phyloP scores from a whole-genome alignment of 1,139 yeast genomes.

The Candida freyschussii region DNA sequence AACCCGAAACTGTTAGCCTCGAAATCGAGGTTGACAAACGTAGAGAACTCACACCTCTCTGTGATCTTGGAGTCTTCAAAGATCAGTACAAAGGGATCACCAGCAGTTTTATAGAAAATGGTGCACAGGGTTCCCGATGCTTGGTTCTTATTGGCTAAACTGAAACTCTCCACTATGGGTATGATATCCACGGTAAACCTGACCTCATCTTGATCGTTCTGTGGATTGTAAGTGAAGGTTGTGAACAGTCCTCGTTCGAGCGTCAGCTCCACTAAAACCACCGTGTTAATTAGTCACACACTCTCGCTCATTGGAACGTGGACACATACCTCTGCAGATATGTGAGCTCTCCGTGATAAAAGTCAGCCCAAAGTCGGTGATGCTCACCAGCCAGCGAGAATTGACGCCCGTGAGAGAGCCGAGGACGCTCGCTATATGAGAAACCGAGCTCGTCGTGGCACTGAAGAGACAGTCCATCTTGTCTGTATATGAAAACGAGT shows the following conservation, averaged over 20 bases:
- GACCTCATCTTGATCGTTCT: constrained; percentile 17
- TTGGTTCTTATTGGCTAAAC: constrained; percentile 32
- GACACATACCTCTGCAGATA: constrained; percentile 24
- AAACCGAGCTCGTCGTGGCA: constrained; percentile 22
- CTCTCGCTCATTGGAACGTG: too few species aligned
- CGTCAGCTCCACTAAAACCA: constrained; percentile 16
- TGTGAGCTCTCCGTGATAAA: constrained; percentile 34
- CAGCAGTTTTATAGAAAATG: constrained; percentile 48
- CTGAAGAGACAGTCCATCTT: constrained; percentile 16
- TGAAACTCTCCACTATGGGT: constrained; percentile 43
- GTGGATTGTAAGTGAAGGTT: constrained; percentile 18
- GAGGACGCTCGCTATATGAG: constrained; percentile 23
- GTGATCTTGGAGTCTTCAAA: constrained; percentile 68
- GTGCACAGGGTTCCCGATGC: constrained; percentile 38
- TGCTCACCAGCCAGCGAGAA: constrained; percentile 25
- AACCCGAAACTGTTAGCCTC: constrained; percentile 36
- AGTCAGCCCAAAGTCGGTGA: constrained; percentile 34
- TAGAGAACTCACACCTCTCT: constrained; percentile 67
- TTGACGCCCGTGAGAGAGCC: constrained; percentile 18
- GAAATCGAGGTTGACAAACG: constrained; percentile 33
- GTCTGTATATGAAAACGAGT: too few species aligned
- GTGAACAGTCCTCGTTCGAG: constrained; percentile 29
- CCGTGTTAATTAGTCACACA: not conserved
- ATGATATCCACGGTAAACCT: constrained; percentile 35
- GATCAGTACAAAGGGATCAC: constrained; percentile 61